These are phyloP conservation scores for Polysphondylium violaceum DNA, from an alignment of 78 protist species.

Conservation along the genomic window DNA sequence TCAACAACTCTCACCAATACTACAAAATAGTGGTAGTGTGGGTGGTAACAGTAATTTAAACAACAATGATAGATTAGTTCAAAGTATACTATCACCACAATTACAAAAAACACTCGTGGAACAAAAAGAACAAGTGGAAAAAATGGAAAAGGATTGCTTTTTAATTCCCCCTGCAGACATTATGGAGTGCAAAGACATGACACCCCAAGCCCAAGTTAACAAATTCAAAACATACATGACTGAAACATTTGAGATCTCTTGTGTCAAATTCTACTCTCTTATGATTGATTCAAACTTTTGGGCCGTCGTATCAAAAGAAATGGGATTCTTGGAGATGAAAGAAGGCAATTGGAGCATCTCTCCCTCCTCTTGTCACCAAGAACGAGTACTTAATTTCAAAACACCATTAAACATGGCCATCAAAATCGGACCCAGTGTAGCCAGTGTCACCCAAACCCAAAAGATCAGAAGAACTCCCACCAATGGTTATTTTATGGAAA, in stretches of 20 bases:
- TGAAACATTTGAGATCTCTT: constrained; percentile 27
- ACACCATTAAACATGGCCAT: constrained; percentile 72
- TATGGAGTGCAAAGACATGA: constrained; percentile 69
- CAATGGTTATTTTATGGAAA: constrained; percentile 73
- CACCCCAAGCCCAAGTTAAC: constrained; percentile 2
- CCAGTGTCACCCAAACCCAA: constrained; percentile 37
- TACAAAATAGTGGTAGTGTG: no score
- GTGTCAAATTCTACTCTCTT: constrained; percentile 32
- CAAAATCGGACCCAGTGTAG: constrained; percentile 74
- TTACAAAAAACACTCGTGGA: neutral
- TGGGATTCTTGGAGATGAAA: constrained; percentile 63
- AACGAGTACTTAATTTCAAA: constrained; percentile 31
- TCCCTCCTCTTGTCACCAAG: constrained; percentile 46
- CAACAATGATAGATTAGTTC: no score
- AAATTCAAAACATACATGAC: constrained; percentile 40
- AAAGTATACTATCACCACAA: neutral
- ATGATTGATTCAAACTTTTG: constrained; percentile 64
- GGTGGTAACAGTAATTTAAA: neutral
- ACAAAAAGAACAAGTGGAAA: neutral
- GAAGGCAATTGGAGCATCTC: constrained; percentile 48
- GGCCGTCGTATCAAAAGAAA: constrained; percentile 33
- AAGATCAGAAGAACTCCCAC: constrained; percentile 51
- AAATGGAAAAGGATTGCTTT: neutral
- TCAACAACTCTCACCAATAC: neutral
- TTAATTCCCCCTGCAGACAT: neutral